A percentile compares a stretch with the other conserved stretches of the same genome.
Evolutionary conservation across 495 filamentous ascomycete species (phyloP).

Genomic region (Lichina pygmaea): DNA sequence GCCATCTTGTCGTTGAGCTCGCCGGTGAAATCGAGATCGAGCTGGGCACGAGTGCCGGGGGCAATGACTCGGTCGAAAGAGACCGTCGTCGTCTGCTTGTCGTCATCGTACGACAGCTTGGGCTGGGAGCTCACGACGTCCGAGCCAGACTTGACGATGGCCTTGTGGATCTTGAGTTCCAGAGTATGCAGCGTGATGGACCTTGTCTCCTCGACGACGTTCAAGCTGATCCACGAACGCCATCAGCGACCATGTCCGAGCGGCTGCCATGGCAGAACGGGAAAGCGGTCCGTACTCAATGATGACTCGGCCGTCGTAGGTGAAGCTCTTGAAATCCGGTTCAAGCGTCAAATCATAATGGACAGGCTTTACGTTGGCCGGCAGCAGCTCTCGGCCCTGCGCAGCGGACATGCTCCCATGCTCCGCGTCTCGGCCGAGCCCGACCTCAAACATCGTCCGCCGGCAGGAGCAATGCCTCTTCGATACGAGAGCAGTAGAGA

Average conservation of each 20-base stretch:
- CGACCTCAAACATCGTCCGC: constrained; percentile 22
- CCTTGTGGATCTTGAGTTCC: constrained; percentile 61
- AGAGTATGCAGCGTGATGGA: constrained; percentile 72
- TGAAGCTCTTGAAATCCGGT: constrained; percentile 42
- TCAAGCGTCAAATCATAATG: constrained; percentile 53
- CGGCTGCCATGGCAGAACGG: background rate
- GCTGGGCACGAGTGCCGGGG: constrained; percentile 30
- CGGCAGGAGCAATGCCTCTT: constrained; percentile 3
- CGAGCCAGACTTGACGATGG: constrained; percentile 30
- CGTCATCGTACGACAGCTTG: constrained; percentile 28
- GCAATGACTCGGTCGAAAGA: constrained; percentile 30
- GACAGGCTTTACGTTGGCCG: constrained; percentile 31
- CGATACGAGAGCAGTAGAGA: background rate
- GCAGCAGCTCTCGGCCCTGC: constrained; percentile 29
- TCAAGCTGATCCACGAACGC: constrained; percentile 19
- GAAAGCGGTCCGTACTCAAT: constrained; percentile 23
- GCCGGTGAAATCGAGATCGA: constrained; percentile 40
- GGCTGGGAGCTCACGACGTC: constrained; percentile 21
- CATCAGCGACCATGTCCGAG: background rate
- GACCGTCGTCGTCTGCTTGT: constrained; percentile 35
- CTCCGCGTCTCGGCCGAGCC: constrained; percentile 17
- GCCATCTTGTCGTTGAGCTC: constrained; percentile 56
- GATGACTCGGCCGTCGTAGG: constrained; percentile 37
- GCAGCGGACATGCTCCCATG: constrained; percentile 19
- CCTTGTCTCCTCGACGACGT: constrained; percentile 61